Percentiles rank a stretch among this genome's conserved stretches.
These are phyloP conservation scores for Elaeis guineensis DNA, from an alignment of 176 grass and related monocot genomes.

Conservation along the genomic window DNA sequence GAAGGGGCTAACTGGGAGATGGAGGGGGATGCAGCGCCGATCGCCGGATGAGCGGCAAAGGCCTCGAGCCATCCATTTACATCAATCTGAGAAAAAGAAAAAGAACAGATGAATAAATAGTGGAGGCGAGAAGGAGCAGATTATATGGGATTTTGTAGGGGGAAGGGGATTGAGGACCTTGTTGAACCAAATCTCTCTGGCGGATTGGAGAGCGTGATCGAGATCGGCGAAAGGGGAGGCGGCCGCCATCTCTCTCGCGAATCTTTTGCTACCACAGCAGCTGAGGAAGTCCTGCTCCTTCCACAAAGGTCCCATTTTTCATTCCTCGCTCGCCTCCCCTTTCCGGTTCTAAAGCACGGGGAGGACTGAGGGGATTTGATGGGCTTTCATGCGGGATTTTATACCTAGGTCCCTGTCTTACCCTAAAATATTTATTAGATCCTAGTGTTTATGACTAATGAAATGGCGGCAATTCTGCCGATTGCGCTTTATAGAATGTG, in stretches of 20 bases:
- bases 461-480: too few relatives aligned
- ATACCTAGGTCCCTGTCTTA: too few relatives aligned
- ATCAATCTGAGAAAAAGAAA: slow-evolving; percentile 45
- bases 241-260: slow-evolving; percentile 54
- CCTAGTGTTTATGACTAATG: too few relatives aligned
- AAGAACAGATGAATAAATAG: background rate
- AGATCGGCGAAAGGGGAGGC: slow-evolving; percentile 65
- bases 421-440: too few relatives aligned
- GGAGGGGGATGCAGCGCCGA: slow-evolving; percentile 54
- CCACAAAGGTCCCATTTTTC: slow-evolving; percentile 29
- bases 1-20: slow-evolving; percentile 45
- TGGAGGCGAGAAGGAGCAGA: background rate
- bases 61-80: slow-evolving; percentile 94
- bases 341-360: background rate
- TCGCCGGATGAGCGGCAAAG: slow-evolving; percentile 72
- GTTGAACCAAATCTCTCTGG: slow-evolving; percentile 84
- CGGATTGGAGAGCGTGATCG: slow-evolving; percentile 42
- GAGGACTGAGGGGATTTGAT: too few relatives aligned
- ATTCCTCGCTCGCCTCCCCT: background rate
- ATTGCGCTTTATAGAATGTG: too few relatives aligned
- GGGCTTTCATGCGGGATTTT: too few relatives aligned
- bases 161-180: slow-evolving; percentile 28
- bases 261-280: slow-evolving; percentile 58
- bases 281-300: slow-evolving; percentile 43
- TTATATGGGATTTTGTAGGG: too few relatives aligned